Conservation (phyloP, 306 rosid species). For the Gleditsia sinensis region DNA sequence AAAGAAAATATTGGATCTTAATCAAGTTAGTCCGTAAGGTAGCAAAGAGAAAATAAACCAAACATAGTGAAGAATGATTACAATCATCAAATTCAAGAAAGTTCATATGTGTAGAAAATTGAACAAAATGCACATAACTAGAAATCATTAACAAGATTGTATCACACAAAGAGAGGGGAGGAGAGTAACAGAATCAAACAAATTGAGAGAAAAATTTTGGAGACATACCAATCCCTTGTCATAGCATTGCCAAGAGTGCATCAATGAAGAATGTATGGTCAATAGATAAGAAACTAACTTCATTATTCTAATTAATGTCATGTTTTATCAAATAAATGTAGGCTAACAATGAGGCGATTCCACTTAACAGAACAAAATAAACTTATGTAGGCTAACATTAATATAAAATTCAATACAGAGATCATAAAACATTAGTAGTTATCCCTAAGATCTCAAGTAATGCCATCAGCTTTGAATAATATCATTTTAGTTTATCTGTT, state of each 20-base stretch:
- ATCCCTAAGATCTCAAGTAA: no score
- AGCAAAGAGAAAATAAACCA: neutral
- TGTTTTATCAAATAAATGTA: no score
- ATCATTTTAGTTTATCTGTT: no score
- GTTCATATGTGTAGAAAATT: neutral
- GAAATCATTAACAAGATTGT: neutral
- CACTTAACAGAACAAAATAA: no score
- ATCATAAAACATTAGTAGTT: no score
- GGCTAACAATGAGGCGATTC: no score
- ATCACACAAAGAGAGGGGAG: neutral
- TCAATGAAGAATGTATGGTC: conserved; percentile 93
- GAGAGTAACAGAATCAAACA: neutral
- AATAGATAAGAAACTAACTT: conserved; percentile 36
- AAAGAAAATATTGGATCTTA: no score
- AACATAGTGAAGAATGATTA: neutral
- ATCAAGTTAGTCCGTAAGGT: no score
- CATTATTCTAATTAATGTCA: no score
- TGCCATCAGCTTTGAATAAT: no score
- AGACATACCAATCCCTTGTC: conserved; percentile 75
- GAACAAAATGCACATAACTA: conserved; percentile 1
- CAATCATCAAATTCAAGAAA: conserved; percentile 2
- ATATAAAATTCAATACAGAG: no score
- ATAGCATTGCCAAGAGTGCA: conserved; percentile 95
- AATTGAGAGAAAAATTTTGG: neutral
- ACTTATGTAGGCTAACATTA: no score